Base-by-base conservation (phyloP, 2,329 filamentous ascomycete species). In the Penicillium crustosum region DNA sequence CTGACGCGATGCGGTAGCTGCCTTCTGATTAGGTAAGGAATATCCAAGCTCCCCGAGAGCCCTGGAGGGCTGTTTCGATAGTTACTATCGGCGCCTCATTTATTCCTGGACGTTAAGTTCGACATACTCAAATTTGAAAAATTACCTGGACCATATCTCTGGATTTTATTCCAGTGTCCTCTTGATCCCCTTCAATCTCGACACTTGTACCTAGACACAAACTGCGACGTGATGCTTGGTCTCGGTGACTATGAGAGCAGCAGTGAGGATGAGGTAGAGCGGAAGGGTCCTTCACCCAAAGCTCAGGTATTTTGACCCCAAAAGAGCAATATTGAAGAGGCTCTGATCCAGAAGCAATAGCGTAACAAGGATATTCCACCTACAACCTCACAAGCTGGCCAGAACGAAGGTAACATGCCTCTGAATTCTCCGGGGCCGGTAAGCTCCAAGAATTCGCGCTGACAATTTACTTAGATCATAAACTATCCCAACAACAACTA, bases 201-300 rank as follows among this genome's bases (percentile, higher is more conserved):
- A 57, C 42, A 36, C 27, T 36, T 23, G 17, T 33, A 25, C 33
- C 19, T 15, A 19, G 29, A 27, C 33, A 41, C 45, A 23, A 51
- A 53, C 36, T 38, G 56, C 56, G 55, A 44, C 42, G 66, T 60
- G 48, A 77, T 78, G 76, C 68, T 77, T 42, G 74, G 72, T 33
- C 72, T 80, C 17, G 75, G 67, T 25, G 72, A 68, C 36, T 80
- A 80, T 63, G 74, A 73, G 45, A 79, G 76, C 61, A 79, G 77
- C 62, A 78, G 75, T 59, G 78, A 79, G 44, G 77, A 79, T 54
- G 77, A 80, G 54, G 65, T 65, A 44, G 65, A 67, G 19, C 45
- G 52, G 27, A 58, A 65, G 44, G 27, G 55, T 35, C 49, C 59
- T 57, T 50, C 52, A 27, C 55, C 50, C 29, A 52, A 53, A 17